Conservation (phyloP, 2,329 filamentous ascomycete genomes). For the Claviceps quebecensis region DNA sequence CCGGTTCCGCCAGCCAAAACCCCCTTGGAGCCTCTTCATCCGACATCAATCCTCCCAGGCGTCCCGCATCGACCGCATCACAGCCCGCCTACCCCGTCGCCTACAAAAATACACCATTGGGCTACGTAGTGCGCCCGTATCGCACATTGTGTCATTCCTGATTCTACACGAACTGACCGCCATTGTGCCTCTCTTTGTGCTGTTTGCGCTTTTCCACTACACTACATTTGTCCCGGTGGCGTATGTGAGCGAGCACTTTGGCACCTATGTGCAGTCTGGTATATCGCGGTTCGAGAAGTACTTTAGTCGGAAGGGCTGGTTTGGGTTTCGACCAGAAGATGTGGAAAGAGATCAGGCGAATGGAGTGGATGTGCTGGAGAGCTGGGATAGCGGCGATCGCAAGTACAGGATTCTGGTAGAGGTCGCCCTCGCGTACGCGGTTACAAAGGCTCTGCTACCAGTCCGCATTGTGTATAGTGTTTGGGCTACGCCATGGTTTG, state of each 20-base stretch:
- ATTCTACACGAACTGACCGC: slow-evolving; percentile 88
- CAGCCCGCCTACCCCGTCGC: slow-evolving; percentile 45
- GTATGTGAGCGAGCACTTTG: slow-evolving; percentile 36
- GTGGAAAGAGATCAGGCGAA: slow-evolving; percentile 7
- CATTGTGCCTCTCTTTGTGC: slow-evolving; percentile 59
- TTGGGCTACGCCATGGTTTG: slow-evolving; percentile 90
- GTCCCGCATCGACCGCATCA: slow-evolving; percentile 30
- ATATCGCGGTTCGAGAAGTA: slow-evolving; percentile 65
- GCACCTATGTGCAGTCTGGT: slow-evolving; percentile 41
- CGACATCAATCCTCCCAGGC: slow-evolving; percentile 16
- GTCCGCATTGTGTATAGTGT: slow-evolving; percentile 63
- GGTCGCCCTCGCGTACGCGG: slow-evolving; percentile 78
- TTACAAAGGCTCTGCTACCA: slow-evolving; percentile 77
- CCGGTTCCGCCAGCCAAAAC: slow-evolving; percentile 5
- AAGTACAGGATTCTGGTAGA: slow-evolving; percentile 46
- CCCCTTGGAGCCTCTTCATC: slow-evolving; percentile 4
- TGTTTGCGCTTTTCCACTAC: slow-evolving; percentile 71
- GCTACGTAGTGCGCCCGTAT: slow-evolving; percentile 62
- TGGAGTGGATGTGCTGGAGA: slow-evolving; percentile 16
- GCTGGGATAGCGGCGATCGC: slow-evolving; percentile 25
- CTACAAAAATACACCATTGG: slow-evolving; percentile 55
- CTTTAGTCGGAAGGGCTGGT: slow-evolving; percentile 69
- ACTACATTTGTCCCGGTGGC: slow-evolving; percentile 54
- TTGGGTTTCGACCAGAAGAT: slow-evolving; percentile 39
- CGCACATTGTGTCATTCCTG: slow-evolving; percentile 75